Conservation (phyloP, 164 flowering plant genomes). For the Protea cynaroides region DNA sequence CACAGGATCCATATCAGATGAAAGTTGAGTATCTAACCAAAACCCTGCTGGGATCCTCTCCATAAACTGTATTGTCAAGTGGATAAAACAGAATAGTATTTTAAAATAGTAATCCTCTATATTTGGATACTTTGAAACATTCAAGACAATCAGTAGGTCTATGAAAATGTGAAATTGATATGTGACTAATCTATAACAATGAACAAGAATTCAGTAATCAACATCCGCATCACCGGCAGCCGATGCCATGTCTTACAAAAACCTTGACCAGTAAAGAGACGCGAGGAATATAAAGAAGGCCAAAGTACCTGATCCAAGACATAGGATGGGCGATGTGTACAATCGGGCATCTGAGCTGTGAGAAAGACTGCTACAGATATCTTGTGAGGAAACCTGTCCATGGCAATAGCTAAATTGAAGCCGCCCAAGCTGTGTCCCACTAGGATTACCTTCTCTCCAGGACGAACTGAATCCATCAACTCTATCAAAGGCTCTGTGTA, state of each 20-base stretch:
- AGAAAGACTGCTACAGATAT: slow-evolving; percentile 21
- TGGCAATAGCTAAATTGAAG: slow-evolving; percentile 19
- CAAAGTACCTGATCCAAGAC: slow-evolving; percentile 25
- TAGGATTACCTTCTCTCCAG: slow-evolving; percentile 25
- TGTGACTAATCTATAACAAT: too few species aligned
- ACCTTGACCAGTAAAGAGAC: too few species aligned
- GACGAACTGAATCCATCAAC: slow-evolving; percentile 25
- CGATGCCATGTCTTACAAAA: too few species aligned
- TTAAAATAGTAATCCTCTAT: too few species aligned
- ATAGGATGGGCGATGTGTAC: slow-evolving; percentile 15
- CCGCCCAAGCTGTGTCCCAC: slow-evolving; percentile 38
- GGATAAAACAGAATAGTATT: too few species aligned
- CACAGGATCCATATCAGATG: background rate
- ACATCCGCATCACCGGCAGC: too few species aligned
- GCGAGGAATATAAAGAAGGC: too few species aligned
- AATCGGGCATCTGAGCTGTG: slow-evolving; percentile 27
- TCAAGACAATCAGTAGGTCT: too few species aligned
- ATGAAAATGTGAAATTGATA: too few species aligned
- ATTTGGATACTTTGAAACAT: background rate
- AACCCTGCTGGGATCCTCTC: slow-evolving; percentile 15
- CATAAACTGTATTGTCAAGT: slow-evolving; percentile 2
- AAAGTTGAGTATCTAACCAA: slow-evolving; percentile 39
- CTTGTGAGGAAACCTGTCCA: slow-evolving; percentile 24
- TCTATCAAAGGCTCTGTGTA: slow-evolving; percentile 38
- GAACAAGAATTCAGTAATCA: too few species aligned